Evolutionary conservation across 352 stramenopile species (phyloP).

Genomic region (Globisporangium orthogonon): DNA sequence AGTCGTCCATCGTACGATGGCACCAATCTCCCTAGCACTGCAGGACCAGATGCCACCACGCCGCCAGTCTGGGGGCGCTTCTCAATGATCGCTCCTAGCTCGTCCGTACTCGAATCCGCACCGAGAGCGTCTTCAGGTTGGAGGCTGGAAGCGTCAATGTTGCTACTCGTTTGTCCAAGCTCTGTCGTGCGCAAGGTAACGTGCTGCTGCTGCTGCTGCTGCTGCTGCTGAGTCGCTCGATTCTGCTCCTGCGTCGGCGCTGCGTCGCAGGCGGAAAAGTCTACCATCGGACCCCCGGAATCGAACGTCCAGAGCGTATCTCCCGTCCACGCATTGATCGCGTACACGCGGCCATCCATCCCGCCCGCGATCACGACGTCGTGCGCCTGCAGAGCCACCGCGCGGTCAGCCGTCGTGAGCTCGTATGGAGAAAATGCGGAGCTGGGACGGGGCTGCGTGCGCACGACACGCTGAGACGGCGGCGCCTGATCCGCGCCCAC

Average conservation of each 20-base stretch:
- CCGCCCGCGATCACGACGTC: constrained; percentile 69
- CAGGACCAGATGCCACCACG: constrained; percentile 21
- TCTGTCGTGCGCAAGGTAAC: not conserved
- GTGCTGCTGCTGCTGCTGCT: not conserved
- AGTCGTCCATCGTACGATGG: constrained; percentile 73
- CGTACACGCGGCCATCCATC: constrained; percentile 69
- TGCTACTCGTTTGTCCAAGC: not conserved
- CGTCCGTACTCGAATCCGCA: constrained; percentile 10
- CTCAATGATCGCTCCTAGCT: constrained; percentile 21
- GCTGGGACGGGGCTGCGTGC: constrained; percentile 1
- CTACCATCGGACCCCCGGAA: constrained; percentile 77
- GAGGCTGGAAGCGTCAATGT: constrained; percentile 5
- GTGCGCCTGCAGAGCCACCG: constrained; percentile 3
- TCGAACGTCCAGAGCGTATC: constrained; percentile 79
- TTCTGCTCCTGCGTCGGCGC: constrained; percentile 7
- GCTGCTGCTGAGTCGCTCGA: not conserved
- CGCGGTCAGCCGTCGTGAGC: constrained; percentile 2
- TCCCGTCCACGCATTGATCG: constrained; percentile 73
- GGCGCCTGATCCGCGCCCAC: not conserved
- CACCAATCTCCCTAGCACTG: constrained; percentile 53
- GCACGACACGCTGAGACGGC: constrained; percentile 1
- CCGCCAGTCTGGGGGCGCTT: constrained; percentile 15
- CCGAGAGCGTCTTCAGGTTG: constrained; percentile 25
- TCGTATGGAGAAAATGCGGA: constrained; percentile 3
- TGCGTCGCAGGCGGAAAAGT: constrained; percentile 41